Evolutionary conservation across 768 basidiomycete genomes (phyloP).

Genomic region (Chalciporus pseudorubinellus): DNA sequence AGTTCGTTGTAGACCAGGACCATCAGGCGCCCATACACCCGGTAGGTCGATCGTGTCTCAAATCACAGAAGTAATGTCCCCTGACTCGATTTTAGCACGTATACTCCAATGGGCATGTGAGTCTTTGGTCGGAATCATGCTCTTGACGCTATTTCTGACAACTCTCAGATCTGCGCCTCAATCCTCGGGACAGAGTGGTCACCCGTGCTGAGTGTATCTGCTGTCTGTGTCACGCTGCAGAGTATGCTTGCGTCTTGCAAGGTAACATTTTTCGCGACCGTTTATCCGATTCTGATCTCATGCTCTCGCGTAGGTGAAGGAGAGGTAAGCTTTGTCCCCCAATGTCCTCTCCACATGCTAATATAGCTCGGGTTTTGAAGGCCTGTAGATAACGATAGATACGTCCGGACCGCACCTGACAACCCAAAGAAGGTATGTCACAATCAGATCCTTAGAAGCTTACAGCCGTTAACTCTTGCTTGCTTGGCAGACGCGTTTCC

Average conservation of each 20-base stretch:
- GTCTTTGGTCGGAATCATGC: conserved; percentile 15
- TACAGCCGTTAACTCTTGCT: conserved; percentile 11
- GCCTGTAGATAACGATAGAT: conserved; percentile 81
- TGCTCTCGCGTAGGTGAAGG: conserved; percentile 45
- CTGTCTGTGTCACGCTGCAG: conserved; percentile 83
- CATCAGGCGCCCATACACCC: conserved; percentile 76
- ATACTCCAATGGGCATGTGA: conserved; percentile 84
- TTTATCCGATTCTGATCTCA: neutral
- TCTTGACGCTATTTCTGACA: conserved; percentile 16
- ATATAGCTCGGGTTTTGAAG: conserved; percentile 36
- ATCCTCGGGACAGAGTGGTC: conserved; percentile 91
- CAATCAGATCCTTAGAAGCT: neutral
- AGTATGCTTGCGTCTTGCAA: conserved; percentile 94
- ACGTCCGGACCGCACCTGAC: conserved; percentile 72
- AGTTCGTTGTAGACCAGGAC: conserved; percentile 69
- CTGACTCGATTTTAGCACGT: conserved; percentile 56
- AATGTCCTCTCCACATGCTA: conserved; percentile 1
- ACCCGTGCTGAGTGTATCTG: conserved; percentile 78
- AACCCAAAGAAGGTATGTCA: conserved; percentile 80
- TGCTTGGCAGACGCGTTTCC: conserved; percentile 63
- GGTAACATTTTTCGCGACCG: conserved; percentile 39
- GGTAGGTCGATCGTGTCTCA: conserved; percentile 41
- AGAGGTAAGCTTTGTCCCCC: conserved; percentile 48
- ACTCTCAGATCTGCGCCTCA: conserved; percentile 75
- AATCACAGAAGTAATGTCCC: conserved; percentile 1